Percentiles rank a stretch among this genome's conserved stretches.
Evolutionary conservation across 768 basidiomycete genomes (phyloP).

Genomic region (Coprinopsis cinerea): DNA sequence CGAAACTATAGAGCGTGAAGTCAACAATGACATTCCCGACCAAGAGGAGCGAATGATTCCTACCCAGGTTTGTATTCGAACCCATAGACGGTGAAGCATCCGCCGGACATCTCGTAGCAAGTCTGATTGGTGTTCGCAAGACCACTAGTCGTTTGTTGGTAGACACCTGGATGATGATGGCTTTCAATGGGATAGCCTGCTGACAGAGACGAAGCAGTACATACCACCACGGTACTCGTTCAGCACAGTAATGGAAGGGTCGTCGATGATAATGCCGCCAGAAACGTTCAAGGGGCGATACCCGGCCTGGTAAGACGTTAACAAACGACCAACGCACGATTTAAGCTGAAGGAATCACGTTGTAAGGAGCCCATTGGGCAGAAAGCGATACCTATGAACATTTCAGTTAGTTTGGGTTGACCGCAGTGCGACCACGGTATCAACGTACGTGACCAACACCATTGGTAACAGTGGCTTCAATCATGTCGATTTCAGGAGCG

Average conservation of each 20-base stretch:
- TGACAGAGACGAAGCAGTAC: slow-evolving; percentile 19
- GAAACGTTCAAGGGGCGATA: slow-evolving; percentile 48
- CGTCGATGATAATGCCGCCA: slow-evolving; percentile 35
- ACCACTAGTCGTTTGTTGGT: slow-evolving; percentile 67
- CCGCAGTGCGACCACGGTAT: background rate
- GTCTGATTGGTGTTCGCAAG: slow-evolving; percentile 52
- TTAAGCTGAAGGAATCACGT: slow-evolving; percentile 34
- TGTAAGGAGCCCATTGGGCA: slow-evolving; percentile 51
- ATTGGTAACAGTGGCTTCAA: slow-evolving; percentile 46
- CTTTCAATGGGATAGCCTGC: background rate
- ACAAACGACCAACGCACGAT: too few relatives aligned
- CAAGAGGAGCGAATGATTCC: slow-evolving; percentile 3
- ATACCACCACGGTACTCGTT: slow-evolving; percentile 61
- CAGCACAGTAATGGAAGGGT: slow-evolving; percentile 36
- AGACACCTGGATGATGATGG: slow-evolving; percentile 10
- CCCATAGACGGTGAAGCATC: slow-evolving; percentile 32
- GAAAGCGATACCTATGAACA: slow-evolving; percentile 37
- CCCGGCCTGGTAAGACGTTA: slow-evolving; percentile 23
- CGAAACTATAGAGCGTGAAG: slow-evolving; percentile 21
- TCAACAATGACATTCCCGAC: background rate
- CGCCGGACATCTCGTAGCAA: slow-evolving; percentile 48
- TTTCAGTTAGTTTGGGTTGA: slow-evolving; percentile 6
- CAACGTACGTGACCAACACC: slow-evolving; percentile 22
- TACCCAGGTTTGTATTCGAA: slow-evolving; percentile 46
- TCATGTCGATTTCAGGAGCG: slow-evolving; percentile 66